These are phyloP conservation scores for Pyricularia sp. DNA, from an alignment of 2,329 filamentous ascomycete species.

Conservation along the genomic window DNA sequence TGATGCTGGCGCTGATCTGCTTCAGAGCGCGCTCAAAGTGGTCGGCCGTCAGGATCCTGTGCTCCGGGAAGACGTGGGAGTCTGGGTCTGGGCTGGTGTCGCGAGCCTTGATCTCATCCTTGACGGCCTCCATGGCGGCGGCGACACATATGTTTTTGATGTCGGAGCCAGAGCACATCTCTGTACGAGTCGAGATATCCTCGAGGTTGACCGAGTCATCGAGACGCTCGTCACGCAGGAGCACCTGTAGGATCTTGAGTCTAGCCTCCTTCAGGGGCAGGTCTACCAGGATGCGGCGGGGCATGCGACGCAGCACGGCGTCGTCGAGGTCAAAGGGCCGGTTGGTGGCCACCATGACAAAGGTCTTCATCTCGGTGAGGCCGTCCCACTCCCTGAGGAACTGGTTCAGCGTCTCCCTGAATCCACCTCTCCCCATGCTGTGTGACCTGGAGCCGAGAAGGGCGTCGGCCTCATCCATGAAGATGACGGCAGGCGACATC, in stretches of 20 bases:
- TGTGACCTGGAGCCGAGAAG: conserved; percentile 69
- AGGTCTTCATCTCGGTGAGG: conserved; percentile 59
- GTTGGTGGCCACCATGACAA: conserved; percentile 98
- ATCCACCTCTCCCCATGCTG: conserved; percentile 51
- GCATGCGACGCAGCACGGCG: conserved; percentile 64
- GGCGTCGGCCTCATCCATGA: conserved; percentile 93
- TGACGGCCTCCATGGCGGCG: conserved; percentile 65
- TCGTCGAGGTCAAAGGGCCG: conserved; percentile 90
- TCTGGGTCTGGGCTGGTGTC: conserved; percentile 21
- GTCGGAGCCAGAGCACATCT: conserved; percentile 71
- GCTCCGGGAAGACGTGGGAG: conserved; percentile 51
- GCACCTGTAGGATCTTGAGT: conserved; percentile 50
- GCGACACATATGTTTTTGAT: conserved; percentile 73
- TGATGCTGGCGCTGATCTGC: conserved; percentile 86
- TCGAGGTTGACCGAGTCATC: conserved; percentile 47
- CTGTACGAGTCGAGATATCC: conserved; percentile 51
- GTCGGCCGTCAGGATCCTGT: conserved; percentile 46
- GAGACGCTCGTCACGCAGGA: conserved; percentile 55
- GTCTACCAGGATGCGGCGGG: conserved; percentile 60
- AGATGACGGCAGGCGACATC: conserved; percentile 81
- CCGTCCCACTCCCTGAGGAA: conserved; percentile 97
- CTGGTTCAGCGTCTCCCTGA: conserved; percentile 89
- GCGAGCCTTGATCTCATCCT: conserved; percentile 48
- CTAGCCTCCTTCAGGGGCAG: conserved; percentile 50
- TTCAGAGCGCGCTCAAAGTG: conserved; percentile 80